Percentiles rank a stretch among this genome's conserved stretches.
Conservation (phyloP, 176 grass and related monocot genomes). For the Carex kokanica region DNA sequence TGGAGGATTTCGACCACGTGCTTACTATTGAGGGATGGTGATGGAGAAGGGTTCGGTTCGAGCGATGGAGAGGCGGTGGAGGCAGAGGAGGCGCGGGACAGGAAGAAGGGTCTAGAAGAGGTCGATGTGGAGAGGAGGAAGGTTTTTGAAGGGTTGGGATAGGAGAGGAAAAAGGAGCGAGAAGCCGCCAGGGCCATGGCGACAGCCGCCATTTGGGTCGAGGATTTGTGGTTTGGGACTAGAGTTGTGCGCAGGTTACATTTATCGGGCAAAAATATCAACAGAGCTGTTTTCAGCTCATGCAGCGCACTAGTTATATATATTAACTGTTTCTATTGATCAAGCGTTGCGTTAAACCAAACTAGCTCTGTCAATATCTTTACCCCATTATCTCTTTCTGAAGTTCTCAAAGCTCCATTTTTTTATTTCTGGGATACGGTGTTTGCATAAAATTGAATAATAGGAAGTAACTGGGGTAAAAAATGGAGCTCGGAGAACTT, state of each 20-base stretch:
- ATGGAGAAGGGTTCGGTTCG: neutral
- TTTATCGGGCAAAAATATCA: no score
- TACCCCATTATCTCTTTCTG: no score
- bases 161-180: slow-evolving; percentile 45
- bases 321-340: no score
- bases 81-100: neutral
- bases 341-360: no score
- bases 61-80: slow-evolving; percentile 24
- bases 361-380: no score
- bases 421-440: no score
- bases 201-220: slow-evolving; percentile 35
- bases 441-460: no score
- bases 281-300: no score
- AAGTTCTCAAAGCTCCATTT: no score
- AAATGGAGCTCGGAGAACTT: no score
- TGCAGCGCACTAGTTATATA: no score
- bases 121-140: neutral
- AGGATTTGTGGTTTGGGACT: neutral
- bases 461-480: no score
- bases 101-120: slow-evolving; percentile 23
- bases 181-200: slow-evolving; percentile 36
- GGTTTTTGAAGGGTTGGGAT: slow-evolving; percentile 18
- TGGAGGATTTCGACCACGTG: slow-evolving; percentile 77
- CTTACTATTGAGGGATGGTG: neutral
- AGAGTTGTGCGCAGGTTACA: neutral